Base-by-base conservation (phyloP, 768 basidiomycete genomes). In the Scleroderma bovista region DNA sequence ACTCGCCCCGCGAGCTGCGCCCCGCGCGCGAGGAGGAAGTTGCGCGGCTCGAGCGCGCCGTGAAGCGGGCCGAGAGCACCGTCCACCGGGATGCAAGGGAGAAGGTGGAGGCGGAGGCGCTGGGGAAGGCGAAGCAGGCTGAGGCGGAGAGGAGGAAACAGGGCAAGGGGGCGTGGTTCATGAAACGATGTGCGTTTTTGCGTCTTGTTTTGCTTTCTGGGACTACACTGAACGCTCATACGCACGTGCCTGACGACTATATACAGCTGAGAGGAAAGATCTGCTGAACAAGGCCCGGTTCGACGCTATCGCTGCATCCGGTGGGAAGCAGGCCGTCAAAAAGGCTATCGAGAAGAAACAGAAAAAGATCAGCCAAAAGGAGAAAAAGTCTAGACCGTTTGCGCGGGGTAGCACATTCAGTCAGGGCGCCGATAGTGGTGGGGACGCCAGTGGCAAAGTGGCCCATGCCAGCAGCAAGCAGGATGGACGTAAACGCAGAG, bases 281-380 rank as follows among this genome's bases (percentile, higher is more conserved):
- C 56, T 93, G 23, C 59, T 95, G 1, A 68, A 81, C 49, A 80
- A 83, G 47, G 88, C 92, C 15, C 78, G 84, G 51, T 90, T 88
- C 63, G 85, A 93, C 22, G 86, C 86, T 7, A 74, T 93, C 38
- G 84, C 86, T 5, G 76, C 77, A 16, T 72, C 78, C 49, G 93
- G 92, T 4, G 93, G 94, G 8, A 82, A 80, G 55, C 69, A 75
- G 3, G 90, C 91, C 1, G 88, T 94, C 46, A 89, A 86, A 63
- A 93, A 86, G 67, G 89, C 81, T 6, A 82, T 95, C 24, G 89
- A 89, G 58, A 94, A 88, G 77, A 93, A 83, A 66, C 83, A 88
- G 68, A 89, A 81, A 66, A 95, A 93, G 73, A 72, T 85, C 17
- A 77, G 77, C 45, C 89, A 92, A 67, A 93, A 88, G 66, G 93